phyloP scores from a whole-genome alignment of 2,329 filamentous ascomycete genomes.

The Lachnum nothofagi region DNA sequence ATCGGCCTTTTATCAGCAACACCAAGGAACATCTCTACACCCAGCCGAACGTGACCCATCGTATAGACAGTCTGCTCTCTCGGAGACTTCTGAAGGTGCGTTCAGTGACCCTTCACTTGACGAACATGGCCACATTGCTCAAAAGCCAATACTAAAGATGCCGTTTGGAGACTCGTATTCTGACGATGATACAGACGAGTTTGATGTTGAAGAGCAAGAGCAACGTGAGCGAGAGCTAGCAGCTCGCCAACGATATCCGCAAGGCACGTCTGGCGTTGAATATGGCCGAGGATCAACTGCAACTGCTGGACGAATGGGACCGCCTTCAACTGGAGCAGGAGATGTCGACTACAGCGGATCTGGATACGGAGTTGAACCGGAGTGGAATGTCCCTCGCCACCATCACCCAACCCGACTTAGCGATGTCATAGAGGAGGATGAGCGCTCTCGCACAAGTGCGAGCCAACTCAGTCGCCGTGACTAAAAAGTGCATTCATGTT shows the following conservation, averaged over 20 bases:
- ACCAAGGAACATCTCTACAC: constrained; percentile 31
- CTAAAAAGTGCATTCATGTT: constrained; percentile 2
- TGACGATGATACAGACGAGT: constrained; percentile 52
- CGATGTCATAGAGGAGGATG: constrained; percentile 83
- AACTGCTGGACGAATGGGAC: constrained; percentile 5
- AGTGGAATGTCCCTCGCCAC: constrained; percentile 70
- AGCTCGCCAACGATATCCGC: constrained; percentile 23
- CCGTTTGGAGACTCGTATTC: constrained; percentile 41
- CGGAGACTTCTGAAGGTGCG: constrained; percentile 47
- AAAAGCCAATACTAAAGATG: constrained; percentile 59
- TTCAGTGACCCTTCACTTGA: constrained; percentile 70
- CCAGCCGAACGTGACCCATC: constrained; percentile 40
- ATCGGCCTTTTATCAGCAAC: constrained; percentile 42
- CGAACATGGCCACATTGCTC: constrained; percentile 53
- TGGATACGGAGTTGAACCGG: constrained; percentile 58
- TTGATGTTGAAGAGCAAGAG: constrained; percentile 41
- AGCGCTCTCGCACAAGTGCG: constrained; percentile 67
- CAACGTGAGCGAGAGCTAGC: constrained; percentile 26
- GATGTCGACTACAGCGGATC: constrained; percentile 60
- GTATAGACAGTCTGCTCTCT: constrained; percentile 38
- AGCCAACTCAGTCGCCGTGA: constrained; percentile 28
- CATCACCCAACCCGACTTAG: constrained; percentile 85
- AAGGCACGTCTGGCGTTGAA: constrained; percentile 23
- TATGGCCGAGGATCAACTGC: constrained; percentile 24
- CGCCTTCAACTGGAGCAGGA: constrained; percentile 17